These are phyloP conservation scores for Suillus cothurnatus DNA, from an alignment of 768 basidiomycete genomes.

Conservation along the genomic window DNA sequence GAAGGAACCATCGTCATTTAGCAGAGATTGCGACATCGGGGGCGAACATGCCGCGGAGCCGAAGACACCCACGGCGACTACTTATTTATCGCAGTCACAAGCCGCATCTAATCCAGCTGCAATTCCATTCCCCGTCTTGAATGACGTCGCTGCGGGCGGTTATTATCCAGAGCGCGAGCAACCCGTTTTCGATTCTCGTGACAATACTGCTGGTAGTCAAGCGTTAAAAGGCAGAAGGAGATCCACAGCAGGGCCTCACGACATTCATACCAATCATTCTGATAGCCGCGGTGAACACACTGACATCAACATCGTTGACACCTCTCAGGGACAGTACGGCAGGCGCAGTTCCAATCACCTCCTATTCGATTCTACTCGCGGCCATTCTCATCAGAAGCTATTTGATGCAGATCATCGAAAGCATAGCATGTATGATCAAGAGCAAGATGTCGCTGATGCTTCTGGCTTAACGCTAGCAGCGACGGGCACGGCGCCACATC, in stretches of 20 bases:
- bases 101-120: constrained; percentile 24
- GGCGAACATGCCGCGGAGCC: constrained; percentile 37
- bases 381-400: constrained; percentile 27
- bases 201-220: background rate
- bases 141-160: constrained; percentile 22
- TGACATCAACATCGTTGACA: background rate
- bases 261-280: constrained; percentile 17
- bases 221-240: background rate
- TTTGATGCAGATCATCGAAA: constrained; percentile 24
- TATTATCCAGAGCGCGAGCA: constrained; percentile 27
- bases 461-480: background rate
- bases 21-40: constrained; percentile 32
- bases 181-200: constrained; percentile 10
- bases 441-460: constrained; percentile 18
- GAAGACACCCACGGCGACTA: constrained; percentile 38
- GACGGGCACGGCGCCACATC: background rate
- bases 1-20: constrained; percentile 29
- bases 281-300: constrained; percentile 14
- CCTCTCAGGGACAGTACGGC: constrained; percentile 27
- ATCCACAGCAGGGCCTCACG: constrained; percentile 7
- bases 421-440: constrained; percentile 22
- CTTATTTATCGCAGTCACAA: constrained; percentile 37
- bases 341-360: constrained; percentile 40
- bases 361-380: constrained; percentile 40
- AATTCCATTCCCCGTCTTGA: constrained; percentile 27